Base-by-base conservation (phyloP, 495 filamentous ascomycete species). In the Physcia stellaris region DNA sequence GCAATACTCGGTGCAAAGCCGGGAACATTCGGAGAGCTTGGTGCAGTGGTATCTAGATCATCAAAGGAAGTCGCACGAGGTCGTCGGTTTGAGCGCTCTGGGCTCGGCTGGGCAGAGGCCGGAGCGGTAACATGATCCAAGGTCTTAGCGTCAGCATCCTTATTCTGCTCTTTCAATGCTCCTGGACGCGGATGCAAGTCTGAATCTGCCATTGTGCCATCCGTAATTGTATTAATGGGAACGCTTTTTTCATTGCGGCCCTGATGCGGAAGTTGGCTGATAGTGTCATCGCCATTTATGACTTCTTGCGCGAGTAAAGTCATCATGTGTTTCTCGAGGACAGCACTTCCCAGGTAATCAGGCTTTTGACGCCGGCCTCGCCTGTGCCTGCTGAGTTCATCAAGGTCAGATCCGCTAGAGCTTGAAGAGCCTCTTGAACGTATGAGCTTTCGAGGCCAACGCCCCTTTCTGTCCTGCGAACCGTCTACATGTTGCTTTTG, bases 301-400 rank as follows among this genome's bases (percentile, higher is more conserved):
- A 28, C 9, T 13, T 28, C 74, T 26, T 58, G 66, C 3, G 61
- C 69, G 10, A 80, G 58, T 61, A 80, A 67, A n/a, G 73, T 64
- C 45, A 68, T 63, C 72, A 83, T 77, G 43, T 80, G 77, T 47
- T 73, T 77, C 40, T 76, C 74, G 5, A 84, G 56, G 11, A 78
- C 63, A 21, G 71, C 71, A 41, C 58, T 71, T 24, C 67, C 56
- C 27, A 51, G 43, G 35, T 61, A 42, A 23, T 56, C 48, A 15
- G 47, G 49, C 24, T 53, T 47, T 22, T 40, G 34, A 32, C 32
- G 28, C 20, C 24, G 30, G 11, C 39, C 32, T 30, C 37, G 32
- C 23, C 38, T 40, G 17, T 39, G 41, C 9, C 33, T 37, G 10
- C 35, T 37, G 12, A 29, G 19, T 21, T 24, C 33, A 16, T 41